phyloP scores from a whole-genome alignment of 2,329 filamentous ascomycete species.

The Laburnicola sp. region DNA sequence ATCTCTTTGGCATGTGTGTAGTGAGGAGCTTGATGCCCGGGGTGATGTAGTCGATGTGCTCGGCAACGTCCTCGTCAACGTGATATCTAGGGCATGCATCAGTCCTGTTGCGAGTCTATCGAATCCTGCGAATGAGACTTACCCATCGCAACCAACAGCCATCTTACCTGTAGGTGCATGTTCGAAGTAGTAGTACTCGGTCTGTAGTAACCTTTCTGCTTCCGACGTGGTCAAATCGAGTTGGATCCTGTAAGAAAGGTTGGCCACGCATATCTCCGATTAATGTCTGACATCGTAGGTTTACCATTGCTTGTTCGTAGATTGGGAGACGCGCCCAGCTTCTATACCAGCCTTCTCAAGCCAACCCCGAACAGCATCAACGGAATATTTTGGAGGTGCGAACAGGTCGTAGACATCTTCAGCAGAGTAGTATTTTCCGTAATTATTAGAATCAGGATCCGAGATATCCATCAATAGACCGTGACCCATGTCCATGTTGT shows the following conservation, averaged over 20 bases:
- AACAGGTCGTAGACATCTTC: conserved; percentile 21
- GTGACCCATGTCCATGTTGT: too few species aligned
- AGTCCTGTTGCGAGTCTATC: not conserved
- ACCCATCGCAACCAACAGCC: conserved; percentile 21
- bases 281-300: too few species aligned
- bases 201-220: conserved; percentile 16
- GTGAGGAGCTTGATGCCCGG: conserved; percentile 18
- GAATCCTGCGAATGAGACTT: not conserved
- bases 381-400: conserved; percentile 18
- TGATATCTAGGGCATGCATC: conserved; percentile 17
- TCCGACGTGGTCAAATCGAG: conserved; percentile 17
- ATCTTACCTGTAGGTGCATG: conserved; percentile 18
- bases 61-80: conserved; percentile 15
- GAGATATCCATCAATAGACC: not conserved
- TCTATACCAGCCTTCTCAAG: conserved; percentile 19
- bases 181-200: conserved; percentile 21
- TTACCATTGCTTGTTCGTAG: conserved; percentile 18
- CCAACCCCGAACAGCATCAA: conserved; percentile 19
- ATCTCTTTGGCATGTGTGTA: conserved; percentile 1
- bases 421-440: conserved; percentile 21
- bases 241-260: too few species aligned
- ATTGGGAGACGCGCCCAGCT: conserved; percentile 16
- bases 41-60: conserved; percentile 25
- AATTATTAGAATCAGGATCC: not conserved
- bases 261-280: too few species aligned